A percentile compares a stretch with the other conserved stretches of the same genome.
These are phyloP conservation scores for Pulveroboletus sp. DNA, from an alignment of 768 basidiomycete species.

Conservation along the genomic window DNA sequence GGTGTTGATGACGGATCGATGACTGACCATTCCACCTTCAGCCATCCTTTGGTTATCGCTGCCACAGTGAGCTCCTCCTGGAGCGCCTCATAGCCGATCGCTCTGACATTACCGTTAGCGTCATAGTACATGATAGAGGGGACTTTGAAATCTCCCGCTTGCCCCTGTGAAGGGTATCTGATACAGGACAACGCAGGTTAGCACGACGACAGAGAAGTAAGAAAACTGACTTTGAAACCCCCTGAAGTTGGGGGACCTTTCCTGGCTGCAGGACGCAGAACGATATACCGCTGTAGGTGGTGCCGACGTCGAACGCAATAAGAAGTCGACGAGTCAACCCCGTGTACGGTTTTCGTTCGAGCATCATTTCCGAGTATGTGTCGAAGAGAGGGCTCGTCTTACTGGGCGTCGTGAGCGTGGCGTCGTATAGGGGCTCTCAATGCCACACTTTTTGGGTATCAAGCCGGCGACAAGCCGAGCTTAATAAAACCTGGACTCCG, in stretches of 20 bases:
- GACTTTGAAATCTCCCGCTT: slow-evolving; percentile 3
- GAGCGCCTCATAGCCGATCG: not conserved
- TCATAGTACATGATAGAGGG: slow-evolving; percentile 8
- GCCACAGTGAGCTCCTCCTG: not conserved
- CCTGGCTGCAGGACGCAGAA: slow-evolving; percentile 3
- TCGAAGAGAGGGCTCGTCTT: too few relatives aligned
- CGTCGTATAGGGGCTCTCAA: too few relatives aligned
- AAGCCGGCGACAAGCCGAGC: too few relatives aligned
- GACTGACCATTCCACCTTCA: slow-evolving; percentile 3
- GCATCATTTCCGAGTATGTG: too few relatives aligned
- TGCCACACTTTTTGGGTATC: too few relatives aligned
- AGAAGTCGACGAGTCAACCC: not conserved
- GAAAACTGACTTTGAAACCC: not conserved
- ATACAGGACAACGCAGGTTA: not conserved
- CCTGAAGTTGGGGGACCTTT: not conserved
- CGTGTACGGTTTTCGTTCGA: not conserved
- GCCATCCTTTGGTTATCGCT: slow-evolving; percentile 1
- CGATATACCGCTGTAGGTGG: not conserved
- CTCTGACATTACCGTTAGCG: not conserved
- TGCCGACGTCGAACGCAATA: slow-evolving; percentile 1
- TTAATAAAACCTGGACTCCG: too few relatives aligned
- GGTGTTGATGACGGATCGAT: too few relatives aligned
- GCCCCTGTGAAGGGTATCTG: slow-evolving; percentile 2
- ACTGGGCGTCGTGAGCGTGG: too few relatives aligned
- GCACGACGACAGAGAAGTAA: not conserved